Evolutionary conservation across 106 monocot species (phyloP), one percentile per base, ranked within the genome.

Genomic region (Ottelia alismoides): DNA sequence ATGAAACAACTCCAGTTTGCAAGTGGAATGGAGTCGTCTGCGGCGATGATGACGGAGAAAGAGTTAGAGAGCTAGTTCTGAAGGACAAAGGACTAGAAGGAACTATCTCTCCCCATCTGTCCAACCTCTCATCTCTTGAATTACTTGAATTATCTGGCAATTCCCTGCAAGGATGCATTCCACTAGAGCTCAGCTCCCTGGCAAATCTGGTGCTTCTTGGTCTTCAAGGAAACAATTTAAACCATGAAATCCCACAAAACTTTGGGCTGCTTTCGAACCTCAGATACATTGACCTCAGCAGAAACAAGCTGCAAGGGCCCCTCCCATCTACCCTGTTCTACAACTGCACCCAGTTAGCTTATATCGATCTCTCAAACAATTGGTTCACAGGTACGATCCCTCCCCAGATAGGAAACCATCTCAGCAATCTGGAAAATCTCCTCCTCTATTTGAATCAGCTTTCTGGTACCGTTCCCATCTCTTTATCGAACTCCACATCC

Each of bases 351-450:
- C 22, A 52, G 2, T 46, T 75, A 26, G 49, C 23, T 49, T 70
- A 66, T 21, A 27, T 75, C 25, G 80, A 74, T 53, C 67, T 80
- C 14, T 80, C 66, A 23, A 67, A 60, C 30, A 80, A 80, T 71
- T 52, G 14, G 6, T 68, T 80, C 20, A 63, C 23, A 18, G 75
- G 75, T 43, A 19, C 2, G 40, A 72, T 75, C 28, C 80, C 80
- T 52, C 56, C 60, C 9, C 30, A 67, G 31, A 46, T 81, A 9
- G 76, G 81, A 53, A 69, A 65, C 46, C 31, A 59, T 25, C 72
- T 82, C 29, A 72, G 45, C 58, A 4, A 31, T 21, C 50, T 79
- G 57, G 24, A 56, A 35, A 45, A 57, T 27, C 70, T 70, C 31
- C 21, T 56, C 6, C 73, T 76, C 2, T 63, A 73, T 43, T 46